Evolutionary conservation across 2,329 filamentous ascomycete genomes (phyloP).

Genomic region (Fusarium secorum): DNA sequence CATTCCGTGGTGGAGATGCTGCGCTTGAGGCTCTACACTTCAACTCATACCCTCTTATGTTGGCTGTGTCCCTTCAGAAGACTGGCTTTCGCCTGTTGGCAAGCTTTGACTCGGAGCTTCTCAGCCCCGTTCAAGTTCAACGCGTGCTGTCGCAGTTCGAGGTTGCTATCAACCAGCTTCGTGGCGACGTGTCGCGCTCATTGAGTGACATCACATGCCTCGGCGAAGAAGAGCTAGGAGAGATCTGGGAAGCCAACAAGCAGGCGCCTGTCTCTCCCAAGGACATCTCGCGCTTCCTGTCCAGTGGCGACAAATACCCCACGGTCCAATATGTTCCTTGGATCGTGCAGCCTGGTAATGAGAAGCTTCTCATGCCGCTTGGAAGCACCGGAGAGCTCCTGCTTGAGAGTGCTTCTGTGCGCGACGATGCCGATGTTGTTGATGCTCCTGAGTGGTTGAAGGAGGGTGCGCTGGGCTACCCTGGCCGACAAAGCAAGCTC

Average conservation of each 20-base stretch:
- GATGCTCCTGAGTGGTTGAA: conserved; percentile 38
- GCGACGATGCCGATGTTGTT: neutral
- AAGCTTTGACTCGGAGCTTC: conserved; percentile 67
- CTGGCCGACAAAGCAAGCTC: conserved; percentile 37
- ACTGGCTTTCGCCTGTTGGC: conserved; percentile 64
- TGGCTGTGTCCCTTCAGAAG: conserved; percentile 66
- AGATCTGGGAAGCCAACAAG: conserved; percentile 46
- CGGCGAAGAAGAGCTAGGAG: conserved; percentile 46
- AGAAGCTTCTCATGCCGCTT: conserved; percentile 41
- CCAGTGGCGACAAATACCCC: conserved; percentile 36
- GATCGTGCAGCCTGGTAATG: conserved; percentile 41
- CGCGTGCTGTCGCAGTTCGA: conserved; percentile 61
- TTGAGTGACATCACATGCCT: conserved; percentile 49
- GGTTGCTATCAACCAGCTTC: conserved; percentile 58
- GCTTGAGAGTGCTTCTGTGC: conserved; percentile 43
- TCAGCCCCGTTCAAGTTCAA: conserved; percentile 60
- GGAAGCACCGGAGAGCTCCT: conserved; percentile 49
- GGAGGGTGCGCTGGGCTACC: conserved; percentile 9
- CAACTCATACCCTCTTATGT: conserved; percentile 67
- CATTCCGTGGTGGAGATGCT: conserved; percentile 61
- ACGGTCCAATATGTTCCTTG: conserved; percentile 37
- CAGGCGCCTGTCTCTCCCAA: conserved; percentile 28
- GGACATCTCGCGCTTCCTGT: conserved; percentile 21
- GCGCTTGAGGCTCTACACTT: conserved; percentile 65
- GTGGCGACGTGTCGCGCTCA: conserved; percentile 44